Evolutionary conservation across 176 grass and related monocot genomes (phyloP).

Genomic region (Avena eriantha): DNA sequence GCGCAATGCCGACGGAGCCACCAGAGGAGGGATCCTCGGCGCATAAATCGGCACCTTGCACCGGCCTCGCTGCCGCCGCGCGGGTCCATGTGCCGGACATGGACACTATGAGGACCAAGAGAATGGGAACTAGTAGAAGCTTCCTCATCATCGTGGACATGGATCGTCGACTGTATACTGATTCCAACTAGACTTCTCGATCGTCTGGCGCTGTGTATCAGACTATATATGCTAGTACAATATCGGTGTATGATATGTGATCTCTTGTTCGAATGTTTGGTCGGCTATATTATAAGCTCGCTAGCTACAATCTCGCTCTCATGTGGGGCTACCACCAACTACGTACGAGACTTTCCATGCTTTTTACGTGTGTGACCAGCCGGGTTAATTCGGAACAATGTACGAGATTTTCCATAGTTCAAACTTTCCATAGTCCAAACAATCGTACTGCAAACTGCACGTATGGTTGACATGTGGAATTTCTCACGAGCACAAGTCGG

Average conservation of each 20-base stretch:
- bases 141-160: not conserved
- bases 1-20: conserved; percentile 30
- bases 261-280: not conserved
- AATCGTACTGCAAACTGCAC: too few species aligned
- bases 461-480: too few species aligned
- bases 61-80: conserved; percentile 54
- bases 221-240: too few species aligned
- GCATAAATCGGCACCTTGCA: not conserved
- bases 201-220: not conserved
- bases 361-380: conserved; percentile 28
- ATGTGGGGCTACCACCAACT: not conserved
- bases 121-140: not conserved
- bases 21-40: conserved; percentile 51
- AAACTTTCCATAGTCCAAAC: too few species aligned
- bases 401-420: not conserved
- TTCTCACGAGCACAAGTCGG: too few species aligned
- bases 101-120: conserved; percentile 18
- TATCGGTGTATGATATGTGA: not conserved
- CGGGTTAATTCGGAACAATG: not conserved
- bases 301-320: not conserved
- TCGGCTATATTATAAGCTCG: conserved; percentile 10
- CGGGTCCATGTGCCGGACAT: conserved; percentile 16
- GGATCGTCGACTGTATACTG: not conserved
- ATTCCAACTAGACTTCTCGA: not conserved
- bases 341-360: not conserved